Percentiles rank a stretch among this genome's conserved stretches.
These are phyloP conservation scores for Fusarium camptoceras DNA, from an alignment of 2,329 filamentous ascomycete species.

Conservation along the genomic window DNA sequence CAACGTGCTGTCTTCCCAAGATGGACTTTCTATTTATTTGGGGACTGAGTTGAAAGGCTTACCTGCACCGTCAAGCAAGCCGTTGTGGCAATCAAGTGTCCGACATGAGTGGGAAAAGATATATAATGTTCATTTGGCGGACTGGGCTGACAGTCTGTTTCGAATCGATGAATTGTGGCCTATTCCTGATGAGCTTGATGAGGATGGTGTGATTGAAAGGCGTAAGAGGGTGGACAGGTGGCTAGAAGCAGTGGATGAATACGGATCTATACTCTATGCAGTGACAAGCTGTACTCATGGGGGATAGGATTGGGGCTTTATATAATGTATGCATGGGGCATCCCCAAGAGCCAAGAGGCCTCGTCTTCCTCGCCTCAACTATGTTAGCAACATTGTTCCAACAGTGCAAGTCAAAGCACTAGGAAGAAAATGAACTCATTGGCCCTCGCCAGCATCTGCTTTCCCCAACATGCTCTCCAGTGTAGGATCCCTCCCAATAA, in stretches of 20 bases:
- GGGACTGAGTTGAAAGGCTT: constrained; percentile 61
- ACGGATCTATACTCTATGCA: constrained; percentile 64
- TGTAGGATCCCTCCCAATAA: too few relatives aligned
- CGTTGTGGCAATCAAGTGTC: constrained; percentile 57
- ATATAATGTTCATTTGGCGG: constrained; percentile 57
- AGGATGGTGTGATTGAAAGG: constrained; percentile 47
- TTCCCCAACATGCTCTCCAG: too few relatives aligned
- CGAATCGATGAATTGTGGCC: constrained; percentile 65
- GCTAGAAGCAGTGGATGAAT: constrained; percentile 64
- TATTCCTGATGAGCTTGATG: constrained; percentile 49
- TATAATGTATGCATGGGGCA: too few relatives aligned
- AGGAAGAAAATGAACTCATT: too few relatives aligned
- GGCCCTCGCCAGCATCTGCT: too few relatives aligned
- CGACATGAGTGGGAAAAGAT: constrained; percentile 56
- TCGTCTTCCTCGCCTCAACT: too few relatives aligned
- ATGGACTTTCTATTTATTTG: constrained; percentile 60
- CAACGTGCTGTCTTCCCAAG: constrained; percentile 58
- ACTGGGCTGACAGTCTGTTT: constrained; percentile 57
- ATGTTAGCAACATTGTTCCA: too few relatives aligned
- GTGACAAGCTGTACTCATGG: constrained; percentile 61
- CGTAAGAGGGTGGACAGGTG: constrained; percentile 59
- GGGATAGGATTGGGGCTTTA: not conserved
- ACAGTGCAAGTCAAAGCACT: too few relatives aligned
- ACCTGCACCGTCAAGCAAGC: constrained; percentile 55
- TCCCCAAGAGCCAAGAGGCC: too few relatives aligned